Conservation (phyloP, 2,329 filamentous ascomycete species). For the Drechslerella dactyloides region DNA sequence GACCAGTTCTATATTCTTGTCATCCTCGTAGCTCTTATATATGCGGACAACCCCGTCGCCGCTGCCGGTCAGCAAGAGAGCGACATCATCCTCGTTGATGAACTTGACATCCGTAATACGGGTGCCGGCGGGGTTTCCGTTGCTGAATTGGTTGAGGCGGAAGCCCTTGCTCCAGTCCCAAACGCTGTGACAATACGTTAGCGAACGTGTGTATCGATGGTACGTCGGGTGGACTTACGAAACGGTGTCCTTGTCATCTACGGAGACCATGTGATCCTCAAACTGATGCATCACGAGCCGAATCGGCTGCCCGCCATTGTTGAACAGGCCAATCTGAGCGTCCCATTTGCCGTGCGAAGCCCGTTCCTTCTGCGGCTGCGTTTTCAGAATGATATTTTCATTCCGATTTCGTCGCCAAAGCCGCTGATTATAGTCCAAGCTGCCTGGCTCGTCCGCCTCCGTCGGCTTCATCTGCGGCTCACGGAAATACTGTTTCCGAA, state of each 20-base stretch:
- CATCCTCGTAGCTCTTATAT: conserved; percentile 87
- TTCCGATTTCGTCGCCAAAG: conserved; percentile 92
- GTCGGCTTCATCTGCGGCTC: conserved; percentile 98
- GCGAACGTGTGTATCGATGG: not conserved
- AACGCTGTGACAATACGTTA: conserved; percentile 62
- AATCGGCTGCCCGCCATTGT: conserved; percentile 85
- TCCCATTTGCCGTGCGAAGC: conserved; percentile 88
- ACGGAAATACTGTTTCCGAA: conserved; percentile 74
- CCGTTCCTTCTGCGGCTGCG: conserved; percentile 88
- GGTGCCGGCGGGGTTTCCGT: conserved; percentile 88
- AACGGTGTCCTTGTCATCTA: conserved; percentile 89
- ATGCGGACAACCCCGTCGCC: conserved; percentile 94
- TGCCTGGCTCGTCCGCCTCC: conserved; percentile 94
- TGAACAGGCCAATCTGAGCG: conserved; percentile 78
- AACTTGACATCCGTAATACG: conserved; percentile 94
- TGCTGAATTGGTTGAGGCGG: conserved; percentile 83
- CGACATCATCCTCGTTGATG: conserved; percentile 98
- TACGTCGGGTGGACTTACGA: conserved; percentile 59
- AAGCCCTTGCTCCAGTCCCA: conserved; percentile 89
- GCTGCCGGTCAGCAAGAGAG: conserved; percentile 90
- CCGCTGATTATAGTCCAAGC: conserved; percentile 92
- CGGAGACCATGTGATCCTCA: conserved; percentile 91
- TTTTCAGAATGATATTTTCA: conserved; percentile 87
- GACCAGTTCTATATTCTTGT: conserved; percentile 78
- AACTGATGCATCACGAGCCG: conserved; percentile 98